phyloP scores from a whole-genome alignment of 75 land plant species.

The Chamaecyparis obtusa region DNA sequence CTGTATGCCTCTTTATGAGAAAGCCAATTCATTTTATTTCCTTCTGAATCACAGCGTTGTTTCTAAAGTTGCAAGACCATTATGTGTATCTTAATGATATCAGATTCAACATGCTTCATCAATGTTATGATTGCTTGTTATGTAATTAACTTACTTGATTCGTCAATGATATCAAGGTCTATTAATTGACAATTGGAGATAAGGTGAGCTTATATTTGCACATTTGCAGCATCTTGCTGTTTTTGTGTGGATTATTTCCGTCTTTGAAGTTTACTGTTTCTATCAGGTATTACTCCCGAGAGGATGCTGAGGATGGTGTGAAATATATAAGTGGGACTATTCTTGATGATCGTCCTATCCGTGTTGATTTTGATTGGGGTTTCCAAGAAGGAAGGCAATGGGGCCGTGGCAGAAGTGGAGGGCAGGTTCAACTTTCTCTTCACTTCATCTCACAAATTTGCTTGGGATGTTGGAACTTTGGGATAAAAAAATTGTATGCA shows the following conservation, averaged over 20 bases:
- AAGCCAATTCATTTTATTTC: neutral
- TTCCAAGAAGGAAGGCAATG: constrained; percentile 98
- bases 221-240: neutral
- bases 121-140: neutral
- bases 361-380: constrained; percentile 99
- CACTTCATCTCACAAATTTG: neutral
- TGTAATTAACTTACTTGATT: neutral
- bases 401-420: constrained; percentile 99
- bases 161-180: neutral
- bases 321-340: constrained; percentile 96
- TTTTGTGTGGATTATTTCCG: neutral
- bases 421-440: constrained; percentile 63
- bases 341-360: constrained; percentile 96
- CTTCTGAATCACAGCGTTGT: neutral
- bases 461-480: neutral
- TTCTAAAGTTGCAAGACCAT: neutral
- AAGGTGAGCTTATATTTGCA: neutral
- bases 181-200: neutral
- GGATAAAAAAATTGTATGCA: neutral
- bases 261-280: neutral
- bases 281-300: constrained; percentile 81
- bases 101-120: neutral
- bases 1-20: neutral
- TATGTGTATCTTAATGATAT: neutral
- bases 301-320: constrained; percentile 91